A percentile compares a stretch with the other conserved stretches of the same genome.
These are phyloP conservation scores for Psilocybe mexicana DNA, from an alignment of 1,284 basidiomycete species.

Conservation along the genomic window DNA sequence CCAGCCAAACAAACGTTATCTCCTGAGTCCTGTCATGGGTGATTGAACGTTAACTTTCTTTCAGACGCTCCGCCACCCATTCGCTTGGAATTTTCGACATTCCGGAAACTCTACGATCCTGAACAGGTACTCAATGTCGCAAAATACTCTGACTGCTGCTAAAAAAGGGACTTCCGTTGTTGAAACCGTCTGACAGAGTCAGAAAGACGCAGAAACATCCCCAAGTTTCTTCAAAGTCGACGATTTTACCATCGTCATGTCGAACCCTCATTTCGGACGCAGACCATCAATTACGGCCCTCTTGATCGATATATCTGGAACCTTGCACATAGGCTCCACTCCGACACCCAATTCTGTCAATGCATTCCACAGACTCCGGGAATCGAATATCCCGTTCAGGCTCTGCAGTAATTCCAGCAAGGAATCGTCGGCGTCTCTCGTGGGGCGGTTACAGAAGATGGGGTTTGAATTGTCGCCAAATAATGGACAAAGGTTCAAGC, in stretches of 20 bases:
- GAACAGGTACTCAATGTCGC: too few relatives aligned
- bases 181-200: neutral
- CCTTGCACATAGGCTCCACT: constrained; percentile 55
- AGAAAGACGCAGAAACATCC: too few relatives aligned
- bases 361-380: constrained; percentile 50
- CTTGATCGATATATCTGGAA: constrained; percentile 72
- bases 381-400: constrained; percentile 51
- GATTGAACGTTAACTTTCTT: too few relatives aligned
- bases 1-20: too few relatives aligned
- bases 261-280: neutral
- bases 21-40: too few relatives aligned
- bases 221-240: too few relatives aligned
- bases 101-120: too few relatives aligned
- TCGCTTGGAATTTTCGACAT: too few relatives aligned
- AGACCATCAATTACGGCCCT: constrained; percentile 48
- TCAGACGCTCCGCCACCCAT: too few relatives aligned
- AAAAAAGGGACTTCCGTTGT: too few relatives aligned
- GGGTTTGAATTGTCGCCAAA: constrained; percentile 46
- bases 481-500: neutral
- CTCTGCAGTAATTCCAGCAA: constrained; percentile 65
- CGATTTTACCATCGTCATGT: neutral
- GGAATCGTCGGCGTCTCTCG: constrained; percentile 50
- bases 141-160: too few relatives aligned
- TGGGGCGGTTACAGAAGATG: constrained; percentile 44
- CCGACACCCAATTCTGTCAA: constrained; percentile 51